phyloP scores from a whole-genome alignment of 345 rosid genomes.

The Euphorbia lathyris region DNA sequence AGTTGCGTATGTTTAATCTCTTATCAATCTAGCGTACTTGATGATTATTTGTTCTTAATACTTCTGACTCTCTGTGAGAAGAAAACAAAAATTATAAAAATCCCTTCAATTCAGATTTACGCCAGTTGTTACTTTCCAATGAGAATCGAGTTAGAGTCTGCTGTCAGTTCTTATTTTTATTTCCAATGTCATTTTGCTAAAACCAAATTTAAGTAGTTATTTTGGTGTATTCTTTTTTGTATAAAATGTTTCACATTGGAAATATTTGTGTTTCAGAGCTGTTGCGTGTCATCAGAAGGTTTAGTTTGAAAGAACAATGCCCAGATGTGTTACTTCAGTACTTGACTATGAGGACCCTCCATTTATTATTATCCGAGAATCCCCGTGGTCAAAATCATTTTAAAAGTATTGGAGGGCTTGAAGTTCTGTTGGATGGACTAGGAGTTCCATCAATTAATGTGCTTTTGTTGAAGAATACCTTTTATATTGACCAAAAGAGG shows the following conservation, averaged over 20 bases:
- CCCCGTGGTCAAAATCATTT: conserved; percentile 77
- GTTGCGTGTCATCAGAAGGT: conserved; percentile 66
- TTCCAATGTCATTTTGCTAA: background rate
- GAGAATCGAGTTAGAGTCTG: conserved; percentile 3
- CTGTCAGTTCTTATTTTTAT: background rate
- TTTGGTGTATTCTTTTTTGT: conserved; percentile 8
- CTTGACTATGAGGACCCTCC: conserved; percentile 54
- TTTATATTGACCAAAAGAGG: conserved; percentile 39
- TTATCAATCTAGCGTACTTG: background rate
- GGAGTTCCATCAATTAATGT: conserved; percentile 52
- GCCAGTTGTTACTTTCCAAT: background rate
- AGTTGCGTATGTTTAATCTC: background rate
- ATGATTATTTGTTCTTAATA: background rate
- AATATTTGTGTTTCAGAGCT: conserved; percentile 47
- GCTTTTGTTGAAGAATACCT: conserved; percentile 30
- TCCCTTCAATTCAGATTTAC: background rate
- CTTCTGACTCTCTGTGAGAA: background rate
- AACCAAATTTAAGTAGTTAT: background rate
- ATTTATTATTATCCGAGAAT: conserved; percentile 49
- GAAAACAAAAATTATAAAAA: background rate
- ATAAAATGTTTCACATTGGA: conserved; percentile 10
- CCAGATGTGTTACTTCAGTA: conserved; percentile 51
- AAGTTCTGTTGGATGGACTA: conserved; percentile 68
- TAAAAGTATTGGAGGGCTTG: conserved; percentile 79
- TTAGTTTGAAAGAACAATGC: conserved; percentile 59